Percentiles rank a stretch among this genome's conserved stretches.
phyloP scores from a whole-genome alignment of 1,139 yeast genomes.

The Pneumocystis oryctolagi region DNA sequence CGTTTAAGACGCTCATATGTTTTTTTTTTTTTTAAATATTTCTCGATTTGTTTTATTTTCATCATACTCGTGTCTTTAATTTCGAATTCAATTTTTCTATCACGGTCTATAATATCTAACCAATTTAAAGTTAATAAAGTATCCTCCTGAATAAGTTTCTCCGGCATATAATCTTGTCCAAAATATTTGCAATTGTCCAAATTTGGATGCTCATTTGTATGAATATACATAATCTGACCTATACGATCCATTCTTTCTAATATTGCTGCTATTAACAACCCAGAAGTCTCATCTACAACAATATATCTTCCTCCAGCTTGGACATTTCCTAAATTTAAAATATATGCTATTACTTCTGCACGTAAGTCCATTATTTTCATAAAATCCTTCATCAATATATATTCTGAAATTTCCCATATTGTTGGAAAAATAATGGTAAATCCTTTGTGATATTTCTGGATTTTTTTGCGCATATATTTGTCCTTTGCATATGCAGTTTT shows the following conservation, averaged over 20 bases:
- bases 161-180: conserved; percentile 24
- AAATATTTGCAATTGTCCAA: conserved; percentile 54
- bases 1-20: conserved; percentile 34
- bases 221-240: conserved; percentile 63
- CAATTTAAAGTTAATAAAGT: conserved; percentile 60
- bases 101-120: conserved; percentile 71
- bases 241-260: conserved; percentile 74
- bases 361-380: conserved; percentile 66
- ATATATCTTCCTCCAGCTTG: conserved; percentile 81
- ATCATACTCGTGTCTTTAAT: conserved; percentile 38
- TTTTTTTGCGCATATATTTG: conserved; percentile 79
- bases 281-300: conserved; percentile 83
- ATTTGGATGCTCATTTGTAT: conserved; percentile 88
- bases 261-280: conserved; percentile 65
- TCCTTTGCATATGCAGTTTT: conserved; percentile 85
- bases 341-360: conserved; percentile 63
- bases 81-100: conserved; percentile 30
- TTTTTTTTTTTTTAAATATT: conserved; percentile 50
- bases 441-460: conserved; percentile 73
- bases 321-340: conserved; percentile 64
- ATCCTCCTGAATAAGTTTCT: conserved; percentile 31
- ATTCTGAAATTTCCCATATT: conserved; percentile 59
- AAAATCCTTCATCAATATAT: conserved; percentile 59
- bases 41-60: conserved; percentile 47
- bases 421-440: conserved; percentile 72